Conservation (phyloP, 345 rosid genomes). For the Heritiera littoralis region DNA sequence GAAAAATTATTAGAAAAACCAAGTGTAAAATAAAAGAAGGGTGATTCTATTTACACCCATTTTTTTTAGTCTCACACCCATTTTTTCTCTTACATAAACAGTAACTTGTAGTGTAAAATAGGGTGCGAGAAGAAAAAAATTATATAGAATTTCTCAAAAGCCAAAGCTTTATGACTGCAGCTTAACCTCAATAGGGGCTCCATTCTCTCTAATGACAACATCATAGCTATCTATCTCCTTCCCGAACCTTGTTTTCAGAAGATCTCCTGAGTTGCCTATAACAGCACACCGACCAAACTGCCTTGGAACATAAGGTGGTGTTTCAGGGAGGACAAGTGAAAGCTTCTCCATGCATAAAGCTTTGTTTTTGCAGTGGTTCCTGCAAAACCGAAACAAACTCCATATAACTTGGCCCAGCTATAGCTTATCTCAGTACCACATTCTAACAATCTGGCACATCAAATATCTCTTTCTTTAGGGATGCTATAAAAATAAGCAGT, state of each 20-base stretch:
- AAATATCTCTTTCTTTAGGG: not conserved
- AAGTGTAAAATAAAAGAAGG: not conserved
- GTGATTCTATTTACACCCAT: no score
- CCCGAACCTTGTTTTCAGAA: conserved; percentile 81
- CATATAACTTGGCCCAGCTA: conserved; percentile 6
- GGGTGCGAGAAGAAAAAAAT: no score
- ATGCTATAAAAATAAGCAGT: not conserved
- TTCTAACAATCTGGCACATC: not conserved
- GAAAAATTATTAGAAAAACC: conserved; percentile 2
- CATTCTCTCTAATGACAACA: conserved; percentile 87
- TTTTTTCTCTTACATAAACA: no score
- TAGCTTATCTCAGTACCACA: conserved; percentile 3
- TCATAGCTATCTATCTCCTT: conserved; percentile 86
- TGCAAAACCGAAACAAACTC: conserved; percentile 35
- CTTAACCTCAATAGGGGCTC: conserved; percentile 83
- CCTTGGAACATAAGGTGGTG: conserved; percentile 73
- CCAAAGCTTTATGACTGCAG: conserved; percentile 14
- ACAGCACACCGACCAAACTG: conserved; percentile 92
- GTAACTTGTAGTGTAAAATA: no score
- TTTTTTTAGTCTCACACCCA: no score
- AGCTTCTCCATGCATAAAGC: conserved; percentile 90
- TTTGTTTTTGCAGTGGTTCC: conserved; percentile 73
- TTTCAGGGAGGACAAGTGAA: conserved; percentile 79
- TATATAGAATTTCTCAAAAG: no score
- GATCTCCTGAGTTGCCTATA: conserved; percentile 96